phyloP scores from a whole-genome alignment of 306 rosid species.

The Vigna radiata region DNA sequence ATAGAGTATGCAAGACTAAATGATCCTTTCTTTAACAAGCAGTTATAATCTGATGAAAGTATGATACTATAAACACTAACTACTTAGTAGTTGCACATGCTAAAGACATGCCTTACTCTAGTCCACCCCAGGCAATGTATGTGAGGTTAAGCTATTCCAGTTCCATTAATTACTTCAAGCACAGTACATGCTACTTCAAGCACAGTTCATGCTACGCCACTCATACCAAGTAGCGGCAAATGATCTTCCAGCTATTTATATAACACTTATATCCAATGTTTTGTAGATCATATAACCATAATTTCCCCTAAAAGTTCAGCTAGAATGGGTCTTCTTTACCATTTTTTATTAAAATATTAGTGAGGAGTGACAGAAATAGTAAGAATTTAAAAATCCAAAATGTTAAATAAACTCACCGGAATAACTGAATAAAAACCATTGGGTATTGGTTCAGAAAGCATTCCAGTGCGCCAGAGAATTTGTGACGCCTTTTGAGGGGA shows the following conservation, averaged over 20 bases:
- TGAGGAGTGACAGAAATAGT: constrained; percentile 1
- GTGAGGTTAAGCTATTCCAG: not conserved
- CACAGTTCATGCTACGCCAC: constrained; percentile 11
- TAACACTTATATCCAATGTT: not conserved
- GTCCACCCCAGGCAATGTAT: constrained; percentile 8
- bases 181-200: not conserved
- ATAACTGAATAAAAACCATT: constrained; percentile 93
- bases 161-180: not conserved
- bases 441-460: constrained; percentile 90
- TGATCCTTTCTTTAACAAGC: constrained; percentile 34
- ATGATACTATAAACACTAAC: constrained; percentile 9
- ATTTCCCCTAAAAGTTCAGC: not conserved
- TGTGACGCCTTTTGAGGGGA: constrained; percentile 87
- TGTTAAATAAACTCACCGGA: constrained; percentile 60
- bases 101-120: not conserved
- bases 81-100: constrained; percentile 17
- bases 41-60: not conserved
- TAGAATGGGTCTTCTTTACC: not conserved
- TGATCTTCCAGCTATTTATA: constrained; percentile 34
- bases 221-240: constrained; percentile 6
- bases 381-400: not conserved
- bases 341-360: not conserved
- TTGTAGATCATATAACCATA: not conserved
- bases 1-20: constrained; percentile 24
- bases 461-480: constrained; percentile 88